A percentile compares a stretch with the other conserved stretches of the same genome.
Evolutionary conservation across 352 stramenopile genomes (phyloP).

Genomic region (Phytophthora gonapodyides): DNA sequence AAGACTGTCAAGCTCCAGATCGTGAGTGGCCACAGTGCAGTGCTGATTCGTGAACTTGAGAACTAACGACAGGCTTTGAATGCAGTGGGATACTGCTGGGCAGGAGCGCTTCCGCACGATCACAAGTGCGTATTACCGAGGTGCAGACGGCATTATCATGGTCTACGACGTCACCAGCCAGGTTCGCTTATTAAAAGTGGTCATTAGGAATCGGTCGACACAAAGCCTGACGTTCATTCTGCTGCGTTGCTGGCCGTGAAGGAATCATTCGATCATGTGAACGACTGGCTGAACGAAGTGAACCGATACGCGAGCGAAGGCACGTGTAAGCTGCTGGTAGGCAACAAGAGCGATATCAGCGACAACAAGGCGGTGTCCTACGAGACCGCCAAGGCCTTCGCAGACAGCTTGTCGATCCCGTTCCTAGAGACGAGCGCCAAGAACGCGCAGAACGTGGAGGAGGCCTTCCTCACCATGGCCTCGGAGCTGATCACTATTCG

Average conservation of each 20-base stretch:
- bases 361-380: slow-evolving; percentile 96
- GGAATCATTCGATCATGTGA: slow-evolving; percentile 99
- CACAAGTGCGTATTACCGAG: slow-evolving; percentile 98
- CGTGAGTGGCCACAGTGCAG: slow-evolving; percentile 53
- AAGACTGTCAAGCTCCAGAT: slow-evolving; percentile 99
- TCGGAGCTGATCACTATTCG: slow-evolving; percentile 96
- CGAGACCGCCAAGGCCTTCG: slow-evolving; percentile 97
- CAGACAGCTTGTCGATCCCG: slow-evolving; percentile 96
- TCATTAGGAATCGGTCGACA: neutral
- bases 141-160: slow-evolving; percentile 97
- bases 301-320: slow-evolving; percentile 98
- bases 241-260: slow-evolving; percentile 29
- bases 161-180: slow-evolving; percentile 99
- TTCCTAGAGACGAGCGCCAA: slow-evolving; percentile 99
- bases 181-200: slow-evolving; percentile 28
- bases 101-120: slow-evolving; percentile 99
- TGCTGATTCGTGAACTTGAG: slow-evolving; percentile 5
- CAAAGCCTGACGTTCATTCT: neutral
- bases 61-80: slow-evolving; percentile 6
- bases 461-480: slow-evolving; percentile 99
- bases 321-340: slow-evolving; percentile 99
- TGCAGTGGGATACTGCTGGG: slow-evolving; percentile 97
- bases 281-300: slow-evolving; percentile 99
- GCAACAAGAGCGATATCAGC: slow-evolving; percentile 99
- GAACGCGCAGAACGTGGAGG: slow-evolving; percentile 98